Evolutionary conservation across 1,284 basidiomycete species (phyloP).

Genomic region (Neolentinus lepideus): DNA sequence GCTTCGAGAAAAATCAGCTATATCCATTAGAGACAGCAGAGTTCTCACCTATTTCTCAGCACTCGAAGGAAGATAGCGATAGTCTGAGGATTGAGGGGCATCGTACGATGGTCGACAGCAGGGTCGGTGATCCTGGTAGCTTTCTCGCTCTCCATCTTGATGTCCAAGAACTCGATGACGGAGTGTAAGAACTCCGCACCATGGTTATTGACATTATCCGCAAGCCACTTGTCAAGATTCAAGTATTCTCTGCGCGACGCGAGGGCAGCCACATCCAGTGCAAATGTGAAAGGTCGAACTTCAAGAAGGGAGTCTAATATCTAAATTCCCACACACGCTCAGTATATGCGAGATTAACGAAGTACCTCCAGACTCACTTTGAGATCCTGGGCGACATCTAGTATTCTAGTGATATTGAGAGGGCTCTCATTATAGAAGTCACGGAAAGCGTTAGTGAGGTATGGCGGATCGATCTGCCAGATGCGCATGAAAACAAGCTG

Average conservation of each 20-base stretch:
- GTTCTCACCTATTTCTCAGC: constrained; percentile 68
- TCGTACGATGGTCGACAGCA: constrained; percentile 70
- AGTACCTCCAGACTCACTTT: constrained; percentile 47
- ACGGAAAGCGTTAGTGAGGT: constrained; percentile 82
- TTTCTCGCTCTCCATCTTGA: constrained; percentile 90
- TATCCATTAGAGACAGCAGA: constrained; percentile 6
- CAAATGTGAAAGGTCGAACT: constrained; percentile 81
- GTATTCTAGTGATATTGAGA: constrained; percentile 88
- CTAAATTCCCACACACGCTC: constrained; percentile 29
- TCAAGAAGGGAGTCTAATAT: constrained; percentile 88
- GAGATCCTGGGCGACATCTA: constrained; percentile 94
- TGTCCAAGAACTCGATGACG: constrained; percentile 81
- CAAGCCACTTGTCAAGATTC: constrained; percentile 95
- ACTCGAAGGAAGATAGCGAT: constrained; percentile 90
- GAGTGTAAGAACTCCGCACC: constrained; percentile 85
- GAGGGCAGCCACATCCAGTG: constrained; percentile 88
- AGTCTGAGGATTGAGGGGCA: constrained; percentile 78
- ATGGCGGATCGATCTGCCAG: constrained; percentile 84
- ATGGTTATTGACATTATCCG: constrained; percentile 76
- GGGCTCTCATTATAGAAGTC: constrained; percentile 92
- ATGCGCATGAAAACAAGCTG: constrained; percentile 96
- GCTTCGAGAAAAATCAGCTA: constrained; percentile 29
- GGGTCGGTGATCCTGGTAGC: constrained; percentile 73
- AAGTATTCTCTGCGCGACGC: constrained; percentile 92
- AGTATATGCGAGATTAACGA: constrained; percentile 4